Evolutionary conservation across 208 protist genomes (phyloP), one percentile per base, ranked within the genome.

Genomic region (Acanthamoeba triangularis): DNA sequence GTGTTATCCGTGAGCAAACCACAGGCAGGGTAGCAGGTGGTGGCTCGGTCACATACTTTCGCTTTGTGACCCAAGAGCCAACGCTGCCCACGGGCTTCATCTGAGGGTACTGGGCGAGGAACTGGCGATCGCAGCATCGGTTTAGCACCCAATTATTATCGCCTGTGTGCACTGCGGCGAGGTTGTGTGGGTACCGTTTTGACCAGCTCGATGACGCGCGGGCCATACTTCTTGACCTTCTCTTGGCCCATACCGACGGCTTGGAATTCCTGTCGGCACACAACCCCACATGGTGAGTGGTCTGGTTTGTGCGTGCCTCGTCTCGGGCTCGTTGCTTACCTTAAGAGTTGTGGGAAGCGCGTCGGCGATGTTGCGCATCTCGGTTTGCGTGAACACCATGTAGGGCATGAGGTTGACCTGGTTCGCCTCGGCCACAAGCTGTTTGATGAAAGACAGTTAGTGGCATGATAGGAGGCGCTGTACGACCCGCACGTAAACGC

Each of bases 181-280:
- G 13, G 54, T 23, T 1, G 59, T 65, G 59, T 8, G 69, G 41
- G 41, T 84, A 84, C 74, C 74, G 74, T 52, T 52, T 84, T 84
- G 74, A 84, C 23, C 74, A 84, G 23, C 44, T 84, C 74, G 41
- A 84, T 84, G 37, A 84, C 74, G 18, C 74, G 13, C 33, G 74
- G 74, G 33, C 74, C 74, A 84, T 84, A 84, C 41, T 84, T 84
- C 74, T 84, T 84, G 74, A 84, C 74, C 74, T 84, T 84, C 74
- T 84, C 74, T 28, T 84, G 74, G 23, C 74, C 74, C 74, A 84
- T 84, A 37, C 74, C 74, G 10, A 84, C 74, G 44, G 35, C 74
- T 84, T 84, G 74, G 74, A 84, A 84, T 84, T 84, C 74, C 74
- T 84, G 74, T 30, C n/a, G n/a, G 6, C 13, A 23, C 61, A 67